phyloP scores from a whole-genome alignment of 164 flowering plant species.

The grape (Vitis vinifera) region ASM3070453v1 NC_081810.1:2616001-2616500 shows the following conservation, averaged over 20 bases:
- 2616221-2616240: slow-evolving; percentile 47
- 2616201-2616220: slow-evolving; percentile 79
- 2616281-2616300: background rate
- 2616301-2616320: background rate
- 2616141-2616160: slow-evolving; percentile 85
- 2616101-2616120: slow-evolving; percentile 92
- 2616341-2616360: slow-evolving; percentile 99
- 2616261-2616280: background rate
- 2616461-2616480: background rate
- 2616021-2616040: background rate
- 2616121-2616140: slow-evolving; percentile 96
- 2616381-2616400: slow-evolving; percentile 82
- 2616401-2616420: slow-evolving; percentile 94
- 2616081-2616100: slow-evolving; percentile 37
- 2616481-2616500: background rate
- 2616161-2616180: slow-evolving; percentile 85
- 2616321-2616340: slow-evolving; percentile 90
- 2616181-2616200: slow-evolving; percentile 71
- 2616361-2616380: slow-evolving; percentile 69
- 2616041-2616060: background rate
- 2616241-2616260: background rate
- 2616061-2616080: slow-evolving; percentile 37
- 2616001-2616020: background rate
- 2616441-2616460: slow-evolving; percentile 26
- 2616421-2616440: slow-evolving; percentile 76